Percentiles rank a stretch among this genome's conserved stretches.
Evolutionary conservation across 208 protist genomes (phyloP).

Genomic region (Crithidia acanthocephali): DNA sequence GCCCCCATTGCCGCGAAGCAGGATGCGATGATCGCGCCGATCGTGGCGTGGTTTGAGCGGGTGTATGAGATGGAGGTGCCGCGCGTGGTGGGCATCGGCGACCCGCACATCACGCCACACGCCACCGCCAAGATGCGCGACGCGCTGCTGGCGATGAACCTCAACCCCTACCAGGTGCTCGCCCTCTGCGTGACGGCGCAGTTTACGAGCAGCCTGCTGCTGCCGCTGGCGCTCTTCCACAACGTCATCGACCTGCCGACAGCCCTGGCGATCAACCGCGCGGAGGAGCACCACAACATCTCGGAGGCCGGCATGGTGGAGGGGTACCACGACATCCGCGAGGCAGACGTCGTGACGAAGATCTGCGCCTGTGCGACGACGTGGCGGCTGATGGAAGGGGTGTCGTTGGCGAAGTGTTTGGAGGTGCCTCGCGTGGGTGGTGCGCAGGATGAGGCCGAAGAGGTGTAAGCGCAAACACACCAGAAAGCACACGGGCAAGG

Average conservation of each 20-base stretch:
- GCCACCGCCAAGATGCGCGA: slow-evolving; percentile 65
- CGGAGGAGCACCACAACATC: slow-evolving; percentile 90
- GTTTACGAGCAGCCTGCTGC: slow-evolving; percentile 91
- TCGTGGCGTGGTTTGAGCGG: slow-evolving; percentile 78
- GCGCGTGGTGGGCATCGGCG: slow-evolving; percentile 84
- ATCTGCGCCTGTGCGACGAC: slow-evolving; percentile 82
- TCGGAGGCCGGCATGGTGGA: slow-evolving; percentile 68
- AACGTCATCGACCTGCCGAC: slow-evolving; percentile 75
- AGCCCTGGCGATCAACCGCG: slow-evolving; percentile 81
- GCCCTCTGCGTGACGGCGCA: slow-evolving; percentile 90
- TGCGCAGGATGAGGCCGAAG: slow-evolving; percentile 43
- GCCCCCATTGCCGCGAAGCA: slow-evolving; percentile 76
- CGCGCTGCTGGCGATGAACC: slow-evolving; percentile 69
- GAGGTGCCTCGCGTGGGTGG: slow-evolving; percentile 58
- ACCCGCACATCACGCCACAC: slow-evolving; percentile 71
- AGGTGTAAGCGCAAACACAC: too few species aligned
- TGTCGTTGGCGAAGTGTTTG: slow-evolving; percentile 79
- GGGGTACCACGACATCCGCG: slow-evolving; percentile 94
- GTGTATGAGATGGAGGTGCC: slow-evolving; percentile 82
- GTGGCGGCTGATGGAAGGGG: slow-evolving; percentile 81
- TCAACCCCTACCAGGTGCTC: slow-evolving; percentile 94
- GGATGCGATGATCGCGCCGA: slow-evolving; percentile 74
- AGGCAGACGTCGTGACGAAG: slow-evolving; percentile 88
- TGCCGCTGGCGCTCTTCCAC: slow-evolving; percentile 87
- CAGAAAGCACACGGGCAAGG: background rate